phyloP scores from a whole-genome alignment of 176 grass and related monocot species.

The Sorghum bicolor region Sorghum_bicolor_NCBIv3 NC_012873.2:12365001-12365500 shows the following conservation, averaged over 20 bases:
- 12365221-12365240: slow-evolving; percentile 95
- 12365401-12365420: neutral
- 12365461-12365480: neutral
- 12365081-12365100: slow-evolving; percentile 96
- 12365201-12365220: slow-evolving; percentile 92
- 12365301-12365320: neutral
- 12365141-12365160: slow-evolving; percentile 89
- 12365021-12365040: slow-evolving; percentile 97
- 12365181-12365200: slow-evolving; percentile 99
- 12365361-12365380: neutral
- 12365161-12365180: slow-evolving; percentile 93
- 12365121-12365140: slow-evolving; percentile 89
- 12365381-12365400: neutral
- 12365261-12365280: slow-evolving; percentile 94
- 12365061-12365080: slow-evolving; percentile 90
- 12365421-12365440: neutral
- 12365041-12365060: slow-evolving; percentile 98
- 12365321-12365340: neutral
- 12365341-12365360: no score
- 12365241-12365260: slow-evolving; percentile 96
- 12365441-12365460: neutral
- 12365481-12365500: neutral
- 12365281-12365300: slow-evolving; percentile 40
- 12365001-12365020: slow-evolving; percentile 94
- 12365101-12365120: slow-evolving; percentile 97